A percentile compares a stretch with the other conserved stretches of the same genome.
Conservation (phyloP, 202 grass and related monocot species). For the Eragrostis tef region DNA sequence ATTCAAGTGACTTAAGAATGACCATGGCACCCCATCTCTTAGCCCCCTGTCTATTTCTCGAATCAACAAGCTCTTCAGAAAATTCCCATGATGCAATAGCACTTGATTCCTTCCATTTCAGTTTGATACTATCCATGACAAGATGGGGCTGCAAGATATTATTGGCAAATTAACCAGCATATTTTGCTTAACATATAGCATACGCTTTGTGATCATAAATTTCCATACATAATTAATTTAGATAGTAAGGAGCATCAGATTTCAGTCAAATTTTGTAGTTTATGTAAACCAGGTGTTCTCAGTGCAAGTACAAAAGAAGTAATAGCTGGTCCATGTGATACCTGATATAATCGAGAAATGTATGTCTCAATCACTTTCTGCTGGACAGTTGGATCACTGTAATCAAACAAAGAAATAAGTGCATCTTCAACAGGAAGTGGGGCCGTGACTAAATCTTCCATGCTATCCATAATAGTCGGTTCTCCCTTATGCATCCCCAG, state of each 20-base stretch:
- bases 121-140: slow-evolving; percentile 63
- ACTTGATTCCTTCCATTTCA: slow-evolving; percentile 61
- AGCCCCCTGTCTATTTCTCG: slow-evolving; percentile 30
- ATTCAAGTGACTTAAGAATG: slow-evolving; percentile 68
- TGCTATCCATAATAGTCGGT: slow-evolving; percentile 55
- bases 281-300: slow-evolving; percentile 2
- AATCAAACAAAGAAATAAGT: slow-evolving; percentile 77
- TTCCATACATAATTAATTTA: not conserved
- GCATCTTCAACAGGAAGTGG: slow-evolving; percentile 81
- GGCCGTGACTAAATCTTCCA: slow-evolving; percentile 73
- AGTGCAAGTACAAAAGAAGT: slow-evolving; percentile 3
- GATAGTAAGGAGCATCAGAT: not conserved
- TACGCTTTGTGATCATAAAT: slow-evolving; percentile 30
- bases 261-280: slow-evolving; percentile 5
- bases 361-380: slow-evolving; percentile 72
- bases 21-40: slow-evolving; percentile 76
- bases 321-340: slow-evolving; percentile 31
- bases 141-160: slow-evolving; percentile 65
- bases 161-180: slow-evolving; percentile 44
- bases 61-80: slow-evolving; percentile 39
- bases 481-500: slow-evolving; percentile 69
- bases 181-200: not conserved
- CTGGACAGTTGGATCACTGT: slow-evolving; percentile 64
- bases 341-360: slow-evolving; percentile 77
- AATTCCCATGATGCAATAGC: slow-evolving; percentile 69